A percentile compares a stretch with the other conserved stretches of the same genome.
These are phyloP conservation scores for Mimosa bimucronata DNA, from an alignment of 306 rosid species.

Conservation along the genomic window DNA sequence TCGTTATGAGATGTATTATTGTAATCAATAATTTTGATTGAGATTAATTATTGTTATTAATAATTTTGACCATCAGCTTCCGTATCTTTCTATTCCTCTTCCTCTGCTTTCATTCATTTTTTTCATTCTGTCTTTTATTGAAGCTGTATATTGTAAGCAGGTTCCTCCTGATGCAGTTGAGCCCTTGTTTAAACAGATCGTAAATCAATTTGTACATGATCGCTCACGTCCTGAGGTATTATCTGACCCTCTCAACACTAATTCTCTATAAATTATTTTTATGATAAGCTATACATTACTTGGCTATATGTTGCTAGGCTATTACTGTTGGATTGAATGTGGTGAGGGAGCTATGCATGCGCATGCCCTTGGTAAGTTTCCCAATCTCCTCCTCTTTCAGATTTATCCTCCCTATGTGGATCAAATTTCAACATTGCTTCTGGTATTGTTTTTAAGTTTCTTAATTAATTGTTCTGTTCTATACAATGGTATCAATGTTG, in stretches of 20 bases:
- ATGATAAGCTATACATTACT: neutral
- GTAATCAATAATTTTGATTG: slow-evolving; percentile 22
- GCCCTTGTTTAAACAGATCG: slow-evolving; percentile 83
- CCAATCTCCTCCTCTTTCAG: slow-evolving; percentile 19
- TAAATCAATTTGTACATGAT: slow-evolving; percentile 85
- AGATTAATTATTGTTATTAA: slow-evolving; percentile 19
- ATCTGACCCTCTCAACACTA: slow-evolving; percentile 25
- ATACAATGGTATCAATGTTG: slow-evolving; percentile 13
- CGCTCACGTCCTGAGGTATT: slow-evolving; percentile 91
- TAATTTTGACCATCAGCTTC: slow-evolving; percentile 30
- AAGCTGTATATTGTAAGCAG: slow-evolving; percentile 45
- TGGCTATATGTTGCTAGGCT: slow-evolving; percentile 60
- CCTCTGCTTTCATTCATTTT: slow-evolving; percentile 6
- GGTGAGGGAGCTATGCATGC: slow-evolving; percentile 80
- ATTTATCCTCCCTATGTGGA: slow-evolving; percentile 21
- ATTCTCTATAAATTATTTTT: neutral
- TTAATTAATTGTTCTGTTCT: slow-evolving; percentile 15
- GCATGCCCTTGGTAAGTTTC: slow-evolving; percentile 83
- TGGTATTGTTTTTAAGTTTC: slow-evolving; percentile 20
- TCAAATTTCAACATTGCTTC: slow-evolving; percentile 20
- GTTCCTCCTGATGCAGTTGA: slow-evolving; percentile 93
- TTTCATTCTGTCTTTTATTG: slow-evolving; percentile 13
- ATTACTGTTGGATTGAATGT: slow-evolving; percentile 90
- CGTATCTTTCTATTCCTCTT: neutral
- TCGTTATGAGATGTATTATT: slow-evolving; percentile 12